Percentiles rank a stretch among this genome's conserved stretches.
These are phyloP conservation scores for Fusarium oligoseptatum DNA, from an alignment of 2,329 filamentous ascomycete species.

Conservation along the genomic window DNA sequence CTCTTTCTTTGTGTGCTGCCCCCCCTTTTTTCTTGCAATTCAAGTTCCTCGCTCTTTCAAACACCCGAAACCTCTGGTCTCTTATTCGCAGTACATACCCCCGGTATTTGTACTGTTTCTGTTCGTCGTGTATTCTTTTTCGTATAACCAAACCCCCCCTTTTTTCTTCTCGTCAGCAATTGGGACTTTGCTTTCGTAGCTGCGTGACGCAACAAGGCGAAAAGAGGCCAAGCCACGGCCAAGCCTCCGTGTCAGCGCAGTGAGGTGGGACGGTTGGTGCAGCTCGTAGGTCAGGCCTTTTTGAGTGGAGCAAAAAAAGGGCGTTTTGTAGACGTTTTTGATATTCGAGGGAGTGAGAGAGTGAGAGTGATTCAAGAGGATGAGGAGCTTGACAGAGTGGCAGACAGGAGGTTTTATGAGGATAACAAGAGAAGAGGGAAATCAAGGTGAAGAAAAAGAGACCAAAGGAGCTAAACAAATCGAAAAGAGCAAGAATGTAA, in stretches of 20 bases:
- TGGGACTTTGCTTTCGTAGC: conserved; percentile 1
- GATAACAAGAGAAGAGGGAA: not conserved
- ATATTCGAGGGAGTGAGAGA: not conserved
- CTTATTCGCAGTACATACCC: not conserved
- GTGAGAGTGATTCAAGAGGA: not conserved
- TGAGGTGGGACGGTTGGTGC: conserved; percentile 30
- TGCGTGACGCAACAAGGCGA: conserved; percentile 16
- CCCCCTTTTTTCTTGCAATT: not conserved
- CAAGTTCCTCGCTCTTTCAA: not conserved
- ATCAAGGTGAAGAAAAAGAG: not conserved
- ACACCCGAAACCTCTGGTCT: not conserved
- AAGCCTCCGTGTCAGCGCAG: conserved; percentile 42
- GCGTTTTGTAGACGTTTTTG: not conserved
- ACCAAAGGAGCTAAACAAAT: not conserved
- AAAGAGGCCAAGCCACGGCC: conserved; percentile 36
- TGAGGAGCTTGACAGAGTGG: not conserved
- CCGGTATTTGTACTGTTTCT: not conserved
- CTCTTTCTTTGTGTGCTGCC: not conserved
- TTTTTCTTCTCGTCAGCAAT: conserved; percentile 4
- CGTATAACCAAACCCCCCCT: not conserved
- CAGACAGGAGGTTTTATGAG: not conserved
- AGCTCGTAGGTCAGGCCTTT: not conserved
- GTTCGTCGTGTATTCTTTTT: not conserved
- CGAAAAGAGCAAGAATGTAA: conserved; percentile 8
- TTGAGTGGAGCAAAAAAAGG: conserved; percentile 19